Evolutionary conservation across 192 early-diverging fungal species (phyloP).

Genomic region (Paraglomus occultum): DNA sequence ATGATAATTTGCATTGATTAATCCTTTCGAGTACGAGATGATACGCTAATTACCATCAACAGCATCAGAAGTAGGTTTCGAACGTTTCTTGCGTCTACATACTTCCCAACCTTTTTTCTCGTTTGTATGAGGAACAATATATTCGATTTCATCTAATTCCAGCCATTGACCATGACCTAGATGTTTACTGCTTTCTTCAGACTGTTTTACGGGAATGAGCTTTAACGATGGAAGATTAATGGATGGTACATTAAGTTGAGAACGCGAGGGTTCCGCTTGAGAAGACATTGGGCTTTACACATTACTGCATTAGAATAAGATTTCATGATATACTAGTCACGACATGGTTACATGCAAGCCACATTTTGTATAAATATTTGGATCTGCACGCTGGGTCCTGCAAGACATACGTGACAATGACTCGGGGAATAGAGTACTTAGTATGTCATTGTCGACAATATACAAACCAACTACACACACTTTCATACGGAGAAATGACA

Average conservation of each 20-base stretch:
- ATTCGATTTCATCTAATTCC: slow-evolving; percentile 39
- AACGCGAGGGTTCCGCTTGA: no score
- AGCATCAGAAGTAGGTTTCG: background rate
- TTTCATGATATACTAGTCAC: no score
- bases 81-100: slow-evolving; percentile 29
- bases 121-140: slow-evolving; percentile 36
- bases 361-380: no score
- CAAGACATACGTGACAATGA: no score
- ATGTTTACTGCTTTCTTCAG: slow-evolving; percentile 5
- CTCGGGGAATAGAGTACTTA: no score
- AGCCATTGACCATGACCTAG: slow-evolving; percentile 40
- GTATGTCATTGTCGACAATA: slow-evolving; percentile 47
- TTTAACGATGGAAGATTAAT: no score
- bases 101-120: slow-evolving; percentile 35
- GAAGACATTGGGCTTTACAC: no score
- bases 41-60: slow-evolving; percentile 34
- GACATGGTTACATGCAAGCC: no score
- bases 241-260: no score
- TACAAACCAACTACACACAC: slow-evolving; percentile 56
- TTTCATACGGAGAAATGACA: slow-evolving; percentile 53
- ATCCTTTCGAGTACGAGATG: background rate
- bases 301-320: no score
- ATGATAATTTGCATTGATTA: background rate
- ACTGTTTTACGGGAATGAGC: no score
- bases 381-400: no score